phyloP scores from a whole-genome alignment of 345 rosid genomes.

The Boechera stricta region DNA sequence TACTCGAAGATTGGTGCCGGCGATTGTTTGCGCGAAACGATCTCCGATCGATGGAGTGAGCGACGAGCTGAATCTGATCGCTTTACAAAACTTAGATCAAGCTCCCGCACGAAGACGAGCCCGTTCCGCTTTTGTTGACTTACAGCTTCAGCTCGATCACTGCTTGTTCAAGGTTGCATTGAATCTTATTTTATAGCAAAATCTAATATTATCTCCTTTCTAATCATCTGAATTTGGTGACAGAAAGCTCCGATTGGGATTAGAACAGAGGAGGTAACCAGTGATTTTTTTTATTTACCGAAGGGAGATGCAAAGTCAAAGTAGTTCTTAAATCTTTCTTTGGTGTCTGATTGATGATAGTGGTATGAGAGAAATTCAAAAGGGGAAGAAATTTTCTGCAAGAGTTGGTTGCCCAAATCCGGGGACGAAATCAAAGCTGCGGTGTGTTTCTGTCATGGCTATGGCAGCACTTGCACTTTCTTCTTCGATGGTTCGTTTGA shows the following conservation, averaged over 20 bases:
- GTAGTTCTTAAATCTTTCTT: constrained; percentile 12
- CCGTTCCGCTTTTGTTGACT: constrained; percentile 72
- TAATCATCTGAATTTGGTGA: constrained; percentile 36
- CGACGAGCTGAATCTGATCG: constrained; percentile 67
- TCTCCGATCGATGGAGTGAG: constrained; percentile 61
- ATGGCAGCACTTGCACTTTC: constrained; percentile 99
- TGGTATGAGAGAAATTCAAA: constrained; percentile 79
- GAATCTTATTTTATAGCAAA: background rate
- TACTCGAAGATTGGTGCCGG: constrained; percentile 8
- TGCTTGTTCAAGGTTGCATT: constrained; percentile 72
- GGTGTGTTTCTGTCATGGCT: constrained; percentile 85
- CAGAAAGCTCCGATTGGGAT: constrained; percentile 82
- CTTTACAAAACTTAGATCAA: constrained; percentile 71
- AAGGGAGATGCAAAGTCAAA: background rate
- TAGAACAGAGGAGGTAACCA: constrained; percentile 76
- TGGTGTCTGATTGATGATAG: constrained; percentile 45
- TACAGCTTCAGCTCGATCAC: constrained; percentile 82
- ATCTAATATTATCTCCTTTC: background rate
- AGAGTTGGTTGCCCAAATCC: constrained; percentile 77
- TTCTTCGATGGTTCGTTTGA: constrained; percentile 85
- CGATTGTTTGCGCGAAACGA: constrained; percentile 36
- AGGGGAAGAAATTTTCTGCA: constrained; percentile 78
- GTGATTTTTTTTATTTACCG: constrained; percentile 5
- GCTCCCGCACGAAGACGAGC: constrained; percentile 73
- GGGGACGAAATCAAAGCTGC: constrained; percentile 70